A percentile compares a stretch with the other conserved stretches of the same genome.
These are phyloP conservation scores for Pleodorina starrii DNA, from an alignment of 139 green algal genomes.

Conservation along the genomic window DNA sequence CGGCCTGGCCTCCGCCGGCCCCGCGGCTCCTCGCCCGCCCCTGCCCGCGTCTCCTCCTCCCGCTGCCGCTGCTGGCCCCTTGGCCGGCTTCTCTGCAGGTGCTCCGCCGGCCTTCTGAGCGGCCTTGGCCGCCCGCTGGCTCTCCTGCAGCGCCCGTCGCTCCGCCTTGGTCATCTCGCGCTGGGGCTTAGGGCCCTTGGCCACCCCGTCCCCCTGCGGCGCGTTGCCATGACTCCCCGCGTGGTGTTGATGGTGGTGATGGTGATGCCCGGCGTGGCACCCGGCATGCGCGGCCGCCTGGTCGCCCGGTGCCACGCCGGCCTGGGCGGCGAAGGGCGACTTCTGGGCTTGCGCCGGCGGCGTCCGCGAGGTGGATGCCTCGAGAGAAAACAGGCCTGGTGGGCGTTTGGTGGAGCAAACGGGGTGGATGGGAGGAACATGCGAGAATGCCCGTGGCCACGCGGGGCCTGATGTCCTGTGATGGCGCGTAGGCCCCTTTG, in stretches of 20 bases:
- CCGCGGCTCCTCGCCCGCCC: not conserved
- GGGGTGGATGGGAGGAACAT: too few species aligned
- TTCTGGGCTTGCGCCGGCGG: not conserved
- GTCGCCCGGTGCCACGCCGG: not conserved
- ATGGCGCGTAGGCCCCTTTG: too few species aligned
- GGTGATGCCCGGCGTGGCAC: not conserved
- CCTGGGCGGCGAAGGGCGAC: not conserved
- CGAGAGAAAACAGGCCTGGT: conserved; percentile 38
- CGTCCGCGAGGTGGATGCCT: not conserved
- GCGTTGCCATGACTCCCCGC: not conserved
- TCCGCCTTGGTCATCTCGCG: conserved; percentile 86
- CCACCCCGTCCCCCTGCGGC: not conserved
- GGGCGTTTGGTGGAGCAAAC: not conserved
- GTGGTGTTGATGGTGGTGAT: not conserved
- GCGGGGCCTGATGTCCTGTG: too few species aligned
- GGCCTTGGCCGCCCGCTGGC: conserved; percentile 86
- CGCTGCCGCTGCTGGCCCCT: not conserved
- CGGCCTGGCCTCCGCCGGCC: not conserved
- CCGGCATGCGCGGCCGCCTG: not conserved
- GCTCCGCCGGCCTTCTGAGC: conserved; percentile 58
- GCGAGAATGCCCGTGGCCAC: too few species aligned
- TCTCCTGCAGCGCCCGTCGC: conserved; percentile 85
- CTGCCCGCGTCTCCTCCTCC: not conserved
- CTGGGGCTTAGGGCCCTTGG: conserved; percentile 42
- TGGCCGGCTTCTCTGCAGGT: conserved; percentile 13